Percentiles rank a stretch among this genome's conserved stretches.
Evolutionary conservation across 2,329 filamentous ascomycete species (phyloP).

Genomic region (Beauveria rudraprayagi): DNA sequence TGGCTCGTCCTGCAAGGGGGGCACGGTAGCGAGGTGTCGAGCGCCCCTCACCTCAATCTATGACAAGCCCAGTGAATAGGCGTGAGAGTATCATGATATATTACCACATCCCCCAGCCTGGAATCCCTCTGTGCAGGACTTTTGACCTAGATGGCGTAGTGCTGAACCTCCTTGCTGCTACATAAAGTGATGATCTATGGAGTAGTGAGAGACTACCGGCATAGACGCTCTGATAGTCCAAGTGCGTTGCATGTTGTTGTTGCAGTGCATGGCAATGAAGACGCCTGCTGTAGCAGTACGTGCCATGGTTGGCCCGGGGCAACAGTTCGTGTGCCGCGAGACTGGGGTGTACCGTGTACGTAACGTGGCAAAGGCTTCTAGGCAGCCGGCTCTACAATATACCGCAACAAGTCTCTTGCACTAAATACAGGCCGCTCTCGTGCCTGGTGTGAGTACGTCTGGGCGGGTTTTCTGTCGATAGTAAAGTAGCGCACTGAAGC

Average conservation of each 20-base stretch:
- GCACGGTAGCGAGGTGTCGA: not conserved
- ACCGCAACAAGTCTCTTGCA: not conserved
- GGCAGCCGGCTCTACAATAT: not conserved
- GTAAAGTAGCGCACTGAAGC: not conserved
- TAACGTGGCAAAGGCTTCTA: conserved; percentile 2
- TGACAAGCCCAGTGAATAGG: not conserved
- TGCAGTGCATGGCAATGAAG: not conserved
- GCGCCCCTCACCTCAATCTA: not conserved
- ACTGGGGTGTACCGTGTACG: not conserved
- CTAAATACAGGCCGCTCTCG: not conserved
- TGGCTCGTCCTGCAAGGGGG: not conserved
- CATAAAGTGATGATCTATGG: not conserved
- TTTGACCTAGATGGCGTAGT: not conserved
- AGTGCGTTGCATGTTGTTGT: not conserved
- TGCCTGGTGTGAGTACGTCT: not conserved
- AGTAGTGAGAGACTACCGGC: not conserved
- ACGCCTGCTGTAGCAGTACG: not conserved
- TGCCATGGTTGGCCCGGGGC: conserved; percentile 2
- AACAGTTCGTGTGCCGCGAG: not conserved
- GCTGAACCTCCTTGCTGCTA: not conserved
- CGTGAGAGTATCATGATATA: conserved; percentile 2
- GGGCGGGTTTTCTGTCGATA: not conserved
- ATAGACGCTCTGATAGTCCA: not conserved
- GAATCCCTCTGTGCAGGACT: not conserved
- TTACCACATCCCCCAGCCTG: not conserved